Evolutionary conservation across 2,329 filamentous ascomycete genomes (phyloP), one percentile per base, ranked within the genome.

Genomic region (Madurella fahalii): DNA sequence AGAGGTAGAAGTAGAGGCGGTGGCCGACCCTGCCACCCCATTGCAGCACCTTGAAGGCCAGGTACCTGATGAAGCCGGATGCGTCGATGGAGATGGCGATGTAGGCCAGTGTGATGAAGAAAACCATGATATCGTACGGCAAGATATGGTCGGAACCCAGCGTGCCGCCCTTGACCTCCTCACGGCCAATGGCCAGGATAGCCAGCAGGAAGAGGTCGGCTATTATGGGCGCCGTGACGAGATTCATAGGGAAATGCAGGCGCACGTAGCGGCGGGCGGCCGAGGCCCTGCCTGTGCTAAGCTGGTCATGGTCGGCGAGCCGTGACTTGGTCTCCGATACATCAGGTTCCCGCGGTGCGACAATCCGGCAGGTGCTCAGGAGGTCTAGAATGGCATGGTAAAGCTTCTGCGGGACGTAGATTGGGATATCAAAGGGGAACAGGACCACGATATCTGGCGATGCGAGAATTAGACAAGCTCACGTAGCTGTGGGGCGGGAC

Each of bases 41-140:
- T 54, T 85, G 77, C 2, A 90, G 73, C 0, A 89, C 86, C 57
- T 81, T 86, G 73, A 87, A 88, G 0, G 87, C 86, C 18, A 89
- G 66, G 58, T 77, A 90, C 52, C 86, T 74, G 63, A 90, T 89
- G 15, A 90, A 73, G 3, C 87, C 87, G 0, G 86, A 89, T 2
- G 87, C 86, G 60, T 90, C 87, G 56, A 90, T 87, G 0, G 86
- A 89, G 44, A 90, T 88, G 45, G 87, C 86, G 56, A 90, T 89
- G 62, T 90, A 90, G 2, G 87, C 86, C 42, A 89, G 67, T 0
- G 85, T 87, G 42, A 90, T 74, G 71, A 90, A 90, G 70, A 90
- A 90, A 15, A 77, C 71, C 84, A 90, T 88, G 57, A 89, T 89
- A 57, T 90, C 85, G 60, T 87, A 77, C 0, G 86, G 86, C 2